A percentile compares a stretch with the other conserved stretches of the same genome.
Evolutionary conservation across 495 filamentous ascomycete genomes (phyloP).

Genomic region (Neurospora tetrasperma): DNA sequence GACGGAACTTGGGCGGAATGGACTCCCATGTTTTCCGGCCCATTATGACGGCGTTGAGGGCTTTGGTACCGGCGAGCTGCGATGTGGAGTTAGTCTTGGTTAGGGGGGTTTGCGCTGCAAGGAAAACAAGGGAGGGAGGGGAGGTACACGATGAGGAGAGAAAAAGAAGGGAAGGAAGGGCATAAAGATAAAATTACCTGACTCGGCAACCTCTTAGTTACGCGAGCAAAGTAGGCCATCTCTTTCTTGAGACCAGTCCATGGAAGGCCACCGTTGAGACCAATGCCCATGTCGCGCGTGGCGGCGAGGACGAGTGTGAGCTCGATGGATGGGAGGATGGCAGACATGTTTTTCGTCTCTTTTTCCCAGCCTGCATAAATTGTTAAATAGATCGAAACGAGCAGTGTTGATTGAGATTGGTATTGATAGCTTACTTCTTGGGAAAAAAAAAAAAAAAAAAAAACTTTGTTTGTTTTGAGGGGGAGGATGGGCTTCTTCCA

Average conservation of each 20-base stretch:
- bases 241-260: slow-evolving; percentile 83
- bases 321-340: slow-evolving; percentile 33
- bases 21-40: slow-evolving; percentile 92
- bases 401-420: background rate
- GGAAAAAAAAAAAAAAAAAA: no score
- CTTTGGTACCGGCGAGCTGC: slow-evolving; percentile 6
- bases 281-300: slow-evolving; percentile 75
- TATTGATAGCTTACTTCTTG: background rate
- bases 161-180: background rate
- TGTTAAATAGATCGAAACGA: background rate
- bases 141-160: background rate
- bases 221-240: slow-evolving; percentile 88
- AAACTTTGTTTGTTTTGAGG: no score
- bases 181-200: slow-evolving; percentile 1
- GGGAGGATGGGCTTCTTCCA: background rate
- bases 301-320: slow-evolving; percentile 71
- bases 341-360: slow-evolving; percentile 1
- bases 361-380: background rate
- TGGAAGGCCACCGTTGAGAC: slow-evolving; percentile 65
- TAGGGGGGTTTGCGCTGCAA: background rate
- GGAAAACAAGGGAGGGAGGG: no score
- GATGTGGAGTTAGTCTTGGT: background rate
- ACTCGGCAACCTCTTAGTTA: slow-evolving; percentile 57
- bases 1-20: slow-evolving; percentile 67
- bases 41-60: slow-evolving; percentile 81